phyloP scores from a whole-genome alignment of 257 asterid genomes.

The Nicotiana knightiana region DNA sequence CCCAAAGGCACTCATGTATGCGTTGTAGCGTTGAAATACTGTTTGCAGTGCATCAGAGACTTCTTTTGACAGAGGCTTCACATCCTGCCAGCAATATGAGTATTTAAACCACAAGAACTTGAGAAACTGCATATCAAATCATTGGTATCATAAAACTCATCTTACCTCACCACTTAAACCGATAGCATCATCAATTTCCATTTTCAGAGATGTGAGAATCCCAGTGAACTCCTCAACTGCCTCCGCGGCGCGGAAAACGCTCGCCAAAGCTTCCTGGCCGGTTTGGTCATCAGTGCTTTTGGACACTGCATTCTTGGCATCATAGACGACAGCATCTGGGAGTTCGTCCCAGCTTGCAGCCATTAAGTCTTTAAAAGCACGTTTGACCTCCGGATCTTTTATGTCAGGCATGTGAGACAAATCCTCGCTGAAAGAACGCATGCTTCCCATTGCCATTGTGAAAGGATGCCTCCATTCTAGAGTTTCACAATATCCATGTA shows the following conservation, averaged over 20 bases:
- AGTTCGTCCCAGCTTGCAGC: slow-evolving; percentile 78
- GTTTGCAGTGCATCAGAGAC: slow-evolving; percentile 58
- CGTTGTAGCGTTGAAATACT: slow-evolving; percentile 54
- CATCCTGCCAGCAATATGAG: slow-evolving; percentile 48
- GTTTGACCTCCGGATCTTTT: slow-evolving; percentile 56
- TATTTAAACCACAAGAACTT: slow-evolving; percentile 15
- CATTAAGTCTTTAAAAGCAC: slow-evolving; percentile 81
- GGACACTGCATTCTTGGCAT: slow-evolving; percentile 57
- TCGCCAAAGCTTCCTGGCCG: slow-evolving; percentile 65
- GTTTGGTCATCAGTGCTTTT: slow-evolving; percentile 71
- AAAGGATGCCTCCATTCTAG: slow-evolving; percentile 42
- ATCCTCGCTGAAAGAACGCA: slow-evolving; percentile 65
- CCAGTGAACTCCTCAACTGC: slow-evolving; percentile 91
- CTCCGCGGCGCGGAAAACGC: slow-evolving; percentile 81
- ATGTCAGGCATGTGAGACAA: slow-evolving; percentile 54
- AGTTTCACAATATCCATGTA: slow-evolving; percentile 11
- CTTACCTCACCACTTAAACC: slow-evolving; percentile 91
- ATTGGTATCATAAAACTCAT: background rate
- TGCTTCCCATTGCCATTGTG: slow-evolving; percentile 40
- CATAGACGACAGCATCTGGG: slow-evolving; percentile 52
- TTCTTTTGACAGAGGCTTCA: slow-evolving; percentile 76
- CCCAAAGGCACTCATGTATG: slow-evolving; percentile 76
- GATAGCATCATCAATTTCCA: slow-evolving; percentile 83
- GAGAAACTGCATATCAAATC: slow-evolving; percentile 1
- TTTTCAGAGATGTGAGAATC: slow-evolving; percentile 62